Conservation (phyloP, 495 filamentous ascomycete genomes). For the Podospora comata region DNA sequence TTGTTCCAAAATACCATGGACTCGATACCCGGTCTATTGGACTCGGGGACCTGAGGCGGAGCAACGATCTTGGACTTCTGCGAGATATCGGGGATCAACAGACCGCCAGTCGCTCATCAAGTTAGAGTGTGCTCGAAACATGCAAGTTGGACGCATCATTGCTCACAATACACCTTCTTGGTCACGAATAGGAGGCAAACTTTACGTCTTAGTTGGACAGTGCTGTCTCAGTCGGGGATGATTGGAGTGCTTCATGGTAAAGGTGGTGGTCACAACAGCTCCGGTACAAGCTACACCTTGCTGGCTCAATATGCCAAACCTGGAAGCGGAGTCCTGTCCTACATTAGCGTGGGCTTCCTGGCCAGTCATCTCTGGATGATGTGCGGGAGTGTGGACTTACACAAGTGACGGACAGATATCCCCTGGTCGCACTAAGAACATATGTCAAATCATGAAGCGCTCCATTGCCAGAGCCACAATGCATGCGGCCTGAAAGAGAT, state of each 20-base stretch:
- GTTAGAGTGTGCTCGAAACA: not conserved
- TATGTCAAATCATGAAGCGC: not conserved
- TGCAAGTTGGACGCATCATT: not conserved
- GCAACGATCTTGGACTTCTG: not conserved
- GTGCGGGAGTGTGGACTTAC: not conserved
- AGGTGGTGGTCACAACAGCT: not conserved
- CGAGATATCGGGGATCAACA: not conserved
- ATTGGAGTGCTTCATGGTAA: not conserved
- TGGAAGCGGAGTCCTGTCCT: conserved; percentile 9
- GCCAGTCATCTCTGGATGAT: conserved; percentile 12
- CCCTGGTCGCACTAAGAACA: not conserved
- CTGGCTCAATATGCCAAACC: not conserved
- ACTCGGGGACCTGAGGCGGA: not conserved
- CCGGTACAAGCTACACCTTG: not conserved
- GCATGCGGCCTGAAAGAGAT: not conserved
- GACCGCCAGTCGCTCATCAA: not conserved
- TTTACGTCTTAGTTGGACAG: too few species aligned
- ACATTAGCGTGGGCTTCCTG: conserved; percentile 15
- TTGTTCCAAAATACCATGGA: not conserved
- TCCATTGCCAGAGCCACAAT: conserved; percentile 1
- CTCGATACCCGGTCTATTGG: not conserved
- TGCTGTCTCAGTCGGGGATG: not conserved
- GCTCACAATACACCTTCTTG: not conserved
- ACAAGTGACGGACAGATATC: not conserved
- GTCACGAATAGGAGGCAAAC: not conserved